phyloP scores from a whole-genome alignment of 495 filamentous ascomycete species.

The Podospora tetraspora region DNA sequence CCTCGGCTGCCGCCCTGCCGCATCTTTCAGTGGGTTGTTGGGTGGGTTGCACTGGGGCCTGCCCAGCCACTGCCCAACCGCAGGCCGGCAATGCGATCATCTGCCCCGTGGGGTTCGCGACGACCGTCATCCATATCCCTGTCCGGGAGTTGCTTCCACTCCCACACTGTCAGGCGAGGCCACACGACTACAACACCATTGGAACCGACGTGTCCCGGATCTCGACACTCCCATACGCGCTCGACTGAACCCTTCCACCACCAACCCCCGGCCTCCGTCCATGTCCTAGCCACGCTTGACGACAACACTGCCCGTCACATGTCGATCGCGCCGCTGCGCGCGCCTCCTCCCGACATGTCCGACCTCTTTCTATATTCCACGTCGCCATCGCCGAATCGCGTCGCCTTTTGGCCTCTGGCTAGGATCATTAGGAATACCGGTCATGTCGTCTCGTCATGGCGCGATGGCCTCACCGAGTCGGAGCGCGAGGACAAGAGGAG shows the following conservation, averaged over 20 bases:
- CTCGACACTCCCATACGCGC: neutral
- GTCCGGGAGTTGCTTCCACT: neutral
- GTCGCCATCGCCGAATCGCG: slow-evolving; percentile 6
- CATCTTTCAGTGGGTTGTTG: neutral
- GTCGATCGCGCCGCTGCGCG: neutral
- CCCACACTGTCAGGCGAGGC: no score
- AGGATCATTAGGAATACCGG: slow-evolving; percentile 30
- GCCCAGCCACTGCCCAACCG: slow-evolving; percentile 15
- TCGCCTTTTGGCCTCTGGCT: slow-evolving; percentile 17
- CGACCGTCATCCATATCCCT: neutral
- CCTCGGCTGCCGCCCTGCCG: neutral
- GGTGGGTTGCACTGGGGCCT: neutral
- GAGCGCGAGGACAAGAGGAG: slow-evolving; percentile 47
- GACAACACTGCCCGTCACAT: neutral
- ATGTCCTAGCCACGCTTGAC: neutral
- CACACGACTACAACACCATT: neutral
- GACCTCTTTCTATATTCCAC: slow-evolving; percentile 24
- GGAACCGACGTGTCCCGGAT: neutral
- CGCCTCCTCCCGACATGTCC: slow-evolving; percentile 18
- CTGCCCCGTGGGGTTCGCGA: slow-evolving; percentile 4
- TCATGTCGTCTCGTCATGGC: slow-evolving; percentile 45
- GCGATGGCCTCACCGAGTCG: slow-evolving; percentile 52
- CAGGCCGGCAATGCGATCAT: slow-evolving; percentile 5
- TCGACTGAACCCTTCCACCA: neutral
- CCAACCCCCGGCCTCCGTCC: neutral